Base-by-base conservation (phyloP, 306 rosid species). In the Notholithocarpus densiflorus region DNA sequence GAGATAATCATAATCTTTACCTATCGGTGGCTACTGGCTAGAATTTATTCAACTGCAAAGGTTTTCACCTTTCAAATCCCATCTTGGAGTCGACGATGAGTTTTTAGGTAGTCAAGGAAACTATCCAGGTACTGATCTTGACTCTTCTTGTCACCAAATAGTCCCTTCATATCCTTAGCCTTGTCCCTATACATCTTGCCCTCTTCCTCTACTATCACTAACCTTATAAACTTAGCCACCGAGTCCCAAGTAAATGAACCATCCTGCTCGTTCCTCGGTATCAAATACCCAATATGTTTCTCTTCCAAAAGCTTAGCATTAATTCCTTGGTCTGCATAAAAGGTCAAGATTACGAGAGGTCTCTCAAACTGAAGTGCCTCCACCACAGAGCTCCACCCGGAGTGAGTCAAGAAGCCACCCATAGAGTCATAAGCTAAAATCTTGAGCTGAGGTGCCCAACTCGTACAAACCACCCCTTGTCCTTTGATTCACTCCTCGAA, bases 391-490 rank as follows among this genome's bases (percentile, higher is more conserved):
- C 85, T 79, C 91, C 90, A 89, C 14, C 93, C 93, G 0, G 82
- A 80, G 52, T 89, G 93, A 55, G 81, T 79, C 82, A 89, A 29
- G 54, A 81, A 87, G 17, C 81, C 89, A 0, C 93, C 89, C 0
- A 89, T 70, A 0, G 87, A 77, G 1, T 54, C 51, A 19, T 89
- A 88, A 0, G 76, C 84, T 51, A 89, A 6, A 2, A 89, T 85
- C 73, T 85, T 85, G 18, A 85, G 29, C 69, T 90, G 90, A 14
- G 91, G 92, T 24, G 79, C 90, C 95, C 95, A 90, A 27, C 13
- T 74, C 43, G 48, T 82, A 86, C 90, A 91, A 4, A 87, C 85
- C 13, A 86, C 4, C 0, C 90, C 93, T 4, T 72, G 87, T 37
- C 69, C 88, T 56, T 77, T 75, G 71, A 75, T 84, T 43, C 89